Evolutionary conservation across 225 moss, liverwort and hornwort species (phyloP), one percentile per base, ranked within the genome.

Genomic region (Antitrichia curtipendula): DNA sequence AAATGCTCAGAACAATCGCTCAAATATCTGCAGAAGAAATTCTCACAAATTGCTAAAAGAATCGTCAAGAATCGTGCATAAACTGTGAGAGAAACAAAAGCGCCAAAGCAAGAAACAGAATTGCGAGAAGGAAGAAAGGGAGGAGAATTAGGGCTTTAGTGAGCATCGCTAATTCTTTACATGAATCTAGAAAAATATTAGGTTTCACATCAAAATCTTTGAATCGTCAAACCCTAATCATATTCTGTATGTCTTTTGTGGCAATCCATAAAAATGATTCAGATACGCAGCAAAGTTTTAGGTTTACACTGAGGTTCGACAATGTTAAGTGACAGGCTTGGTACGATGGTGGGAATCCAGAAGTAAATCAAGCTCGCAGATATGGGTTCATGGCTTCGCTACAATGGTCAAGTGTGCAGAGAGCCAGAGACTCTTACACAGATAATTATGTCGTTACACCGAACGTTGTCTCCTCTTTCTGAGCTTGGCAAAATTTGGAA

Each of bases 401-500:
- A 22, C 38, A 66, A n/a, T 66, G n/a, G 12, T 66, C 66, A 66
- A 36, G 22, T 22, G 38, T 66, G 66, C 66, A 66, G 21, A 21
- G n/a, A 66, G 21, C 2, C 64, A 65, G 64, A 64, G 36, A 64
- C 66, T 12, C n/a, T 21, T 36, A 20, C n/a, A 66, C n/a, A 21
- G n/a, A 66, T 22, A 22, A 36, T n/a, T n/a, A n/a, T n/a, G 63
- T 63, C 32, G 32, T 17, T 17, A 32, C 32, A 63, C 32, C 40
- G 40, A 40, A 14, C 9, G 25, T 27, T 54, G 57, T 40, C 78
- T 57, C 38, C 81, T 75, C 50, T 12, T 15, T 84, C 86, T 61
- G 28, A 90, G 31, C n/a, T 86, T 49, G 32, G 86, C 79, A 82
- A 92, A 90, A 83, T 84, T 92, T 29, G 90, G 87, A 53, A 90